Evolutionary conservation across 352 stramenopile genomes (phyloP).

Genomic region (Blastocystis sp.): DNA sequence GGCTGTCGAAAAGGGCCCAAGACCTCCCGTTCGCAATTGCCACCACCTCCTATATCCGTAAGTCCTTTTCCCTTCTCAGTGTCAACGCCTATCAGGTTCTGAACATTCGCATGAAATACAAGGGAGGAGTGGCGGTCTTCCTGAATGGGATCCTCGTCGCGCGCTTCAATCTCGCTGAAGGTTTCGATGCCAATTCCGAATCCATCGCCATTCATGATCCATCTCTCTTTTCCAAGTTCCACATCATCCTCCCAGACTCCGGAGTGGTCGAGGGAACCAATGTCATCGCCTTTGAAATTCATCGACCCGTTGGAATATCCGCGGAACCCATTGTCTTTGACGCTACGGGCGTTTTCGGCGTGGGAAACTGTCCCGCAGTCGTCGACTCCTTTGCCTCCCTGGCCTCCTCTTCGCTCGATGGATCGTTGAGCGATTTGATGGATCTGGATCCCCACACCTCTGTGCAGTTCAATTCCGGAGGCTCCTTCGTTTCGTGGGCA

Average conservation of each 20-base stretch:
- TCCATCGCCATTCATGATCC: neutral
- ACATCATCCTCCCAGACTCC: neutral
- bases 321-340: neutral
- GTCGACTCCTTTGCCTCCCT: neutral
- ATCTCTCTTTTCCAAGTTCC: neutral
- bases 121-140: neutral
- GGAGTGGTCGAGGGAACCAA: neutral
- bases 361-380: neutral
- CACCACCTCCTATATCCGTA: neutral
- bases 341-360: constrained; percentile 8
- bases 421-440: neutral
- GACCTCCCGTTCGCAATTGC: neutral
- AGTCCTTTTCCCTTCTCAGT: neutral
- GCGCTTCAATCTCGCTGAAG: neutral
- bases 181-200: neutral
- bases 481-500: neutral
- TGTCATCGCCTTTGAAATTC: neutral
- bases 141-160: neutral
- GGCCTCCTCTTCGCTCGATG: neutral
- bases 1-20: neutral
- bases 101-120: neutral
- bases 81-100: neutral
- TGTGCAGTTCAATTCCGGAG: neutral
- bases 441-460: constrained; percentile 1
- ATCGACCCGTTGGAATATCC: neutral